Evolutionary conservation across 148 eudicot species (phyloP).

Genomic region (Drosera capensis): DNA sequence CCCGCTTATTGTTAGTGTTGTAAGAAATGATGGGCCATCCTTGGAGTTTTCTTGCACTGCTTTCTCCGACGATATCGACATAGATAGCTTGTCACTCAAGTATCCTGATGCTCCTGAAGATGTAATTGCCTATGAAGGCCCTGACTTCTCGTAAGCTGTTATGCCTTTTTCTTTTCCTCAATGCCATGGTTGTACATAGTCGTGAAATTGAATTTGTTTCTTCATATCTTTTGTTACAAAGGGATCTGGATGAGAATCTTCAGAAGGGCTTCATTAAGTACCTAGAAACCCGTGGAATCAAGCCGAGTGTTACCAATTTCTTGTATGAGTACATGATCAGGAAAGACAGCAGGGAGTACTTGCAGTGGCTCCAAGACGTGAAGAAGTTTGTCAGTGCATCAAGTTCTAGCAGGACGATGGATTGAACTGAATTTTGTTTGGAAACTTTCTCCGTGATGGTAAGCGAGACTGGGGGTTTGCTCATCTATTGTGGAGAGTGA

Average conservation of each 20-base stretch:
- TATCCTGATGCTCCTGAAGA: constrained; percentile 37
- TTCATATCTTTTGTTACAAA: constrained; percentile 4
- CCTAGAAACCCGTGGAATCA: constrained; percentile 55
- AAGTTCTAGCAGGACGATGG: no score
- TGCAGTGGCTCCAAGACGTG: constrained; percentile 43
- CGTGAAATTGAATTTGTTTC: background rate
- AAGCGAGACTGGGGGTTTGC: no score
- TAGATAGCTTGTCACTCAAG: constrained; percentile 36
- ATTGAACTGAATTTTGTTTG: no score
- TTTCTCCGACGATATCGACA: constrained; percentile 42
- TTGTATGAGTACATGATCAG: constrained; percentile 51
- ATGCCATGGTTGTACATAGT: background rate
- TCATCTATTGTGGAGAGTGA: no score
- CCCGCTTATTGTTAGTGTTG: constrained; percentile 38
- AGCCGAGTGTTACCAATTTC: constrained; percentile 49
- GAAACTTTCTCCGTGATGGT: no score
- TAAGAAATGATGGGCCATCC: constrained; percentile 26
- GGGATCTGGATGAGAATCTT: constrained; percentile 71
- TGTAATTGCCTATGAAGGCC: constrained; percentile 47
- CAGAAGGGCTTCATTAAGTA: constrained; percentile 67
- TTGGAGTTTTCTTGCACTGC: constrained; percentile 48
- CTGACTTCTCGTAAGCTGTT: constrained; percentile 45
- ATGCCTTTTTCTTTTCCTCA: background rate
- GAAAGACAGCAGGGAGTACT: constrained; percentile 49
- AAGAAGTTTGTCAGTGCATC: constrained; percentile 41